Conservation (phyloP, 257 asterid genomes). For the Linaria vulgaris region DNA sequence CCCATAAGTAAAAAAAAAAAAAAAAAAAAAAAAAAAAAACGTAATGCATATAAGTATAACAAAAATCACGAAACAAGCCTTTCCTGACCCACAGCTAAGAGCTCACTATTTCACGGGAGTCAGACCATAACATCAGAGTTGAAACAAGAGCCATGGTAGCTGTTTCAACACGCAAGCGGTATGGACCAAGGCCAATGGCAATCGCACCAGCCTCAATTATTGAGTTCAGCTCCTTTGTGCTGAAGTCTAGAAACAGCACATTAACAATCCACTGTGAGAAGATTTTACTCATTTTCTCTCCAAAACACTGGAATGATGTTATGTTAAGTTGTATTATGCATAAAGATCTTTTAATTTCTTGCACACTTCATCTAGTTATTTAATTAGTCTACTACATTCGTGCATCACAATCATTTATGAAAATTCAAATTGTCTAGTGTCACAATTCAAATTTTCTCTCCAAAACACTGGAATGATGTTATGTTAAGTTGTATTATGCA, state of each 20-base stretch:
- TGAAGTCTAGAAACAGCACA: conserved; percentile 54
- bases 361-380: neutral
- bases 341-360: too few species aligned
- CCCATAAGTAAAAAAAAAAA: neutral
- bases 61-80: conserved; percentile 26
- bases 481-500: too few species aligned
- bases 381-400: neutral
- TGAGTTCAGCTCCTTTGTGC: conserved; percentile 58
- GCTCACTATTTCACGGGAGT: conserved; percentile 37
- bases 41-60: neutral
- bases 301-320: too few species aligned
- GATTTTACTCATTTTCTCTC: too few species aligned
- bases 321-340: too few species aligned
- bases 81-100: conserved; percentile 44
- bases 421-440: too few species aligned
- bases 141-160: conserved; percentile 84
- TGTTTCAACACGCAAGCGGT: conserved; percentile 93
- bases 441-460: too few species aligned
- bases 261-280: conserved; percentile 18
- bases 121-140: conserved; percentile 81
- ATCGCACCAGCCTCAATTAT: conserved; percentile 71
- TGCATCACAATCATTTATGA: neutral
- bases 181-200: conserved; percentile 85
- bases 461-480: too few species aligned
- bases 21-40: neutral